Percentiles rank a stretch among this genome's conserved stretches.
Evolutionary conservation across 345 rosid genomes (phyloP).

Genomic region (Arabidopsis arenosa): DNA sequence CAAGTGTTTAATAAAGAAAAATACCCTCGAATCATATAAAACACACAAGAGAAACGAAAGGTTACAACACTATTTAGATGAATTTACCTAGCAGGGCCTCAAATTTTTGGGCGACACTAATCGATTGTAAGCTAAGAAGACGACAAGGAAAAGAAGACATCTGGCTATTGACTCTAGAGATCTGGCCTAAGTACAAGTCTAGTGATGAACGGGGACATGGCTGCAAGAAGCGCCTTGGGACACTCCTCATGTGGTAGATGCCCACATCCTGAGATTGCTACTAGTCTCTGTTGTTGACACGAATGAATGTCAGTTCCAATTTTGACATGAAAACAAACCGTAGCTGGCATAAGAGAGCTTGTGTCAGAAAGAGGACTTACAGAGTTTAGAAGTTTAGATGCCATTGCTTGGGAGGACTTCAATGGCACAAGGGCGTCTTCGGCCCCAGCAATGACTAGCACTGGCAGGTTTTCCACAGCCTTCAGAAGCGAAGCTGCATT

Average conservation of each 20-base stretch:
- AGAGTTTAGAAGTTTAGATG: slow-evolving; percentile 79
- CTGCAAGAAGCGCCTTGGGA: slow-evolving; percentile 84
- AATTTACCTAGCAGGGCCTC: slow-evolving; percentile 16
- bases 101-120: slow-evolving; percentile 20
- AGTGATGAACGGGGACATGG: slow-evolving; percentile 71
- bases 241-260: slow-evolving; percentile 95
- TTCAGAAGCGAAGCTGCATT: slow-evolving; percentile 55
- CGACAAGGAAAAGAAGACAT: slow-evolving; percentile 12
- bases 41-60: slow-evolving; percentile 8
- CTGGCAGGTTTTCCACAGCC: slow-evolving; percentile 68
- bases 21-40: background rate
- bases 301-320: slow-evolving; percentile 21
- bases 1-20: slow-evolving; percentile 5
- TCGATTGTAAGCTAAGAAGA: slow-evolving; percentile 30
- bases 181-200: slow-evolving; percentile 59
- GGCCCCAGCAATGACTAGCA: slow-evolving; percentile 75
- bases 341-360: background rate
- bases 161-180: slow-evolving; percentile 54
- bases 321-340: slow-evolving; percentile 1
- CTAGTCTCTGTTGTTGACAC: slow-evolving; percentile 67
- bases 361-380: slow-evolving; percentile 53
- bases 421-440: slow-evolving; percentile 81
- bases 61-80: slow-evolving; percentile 33
- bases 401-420: slow-evolving; percentile 75
- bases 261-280: slow-evolving; percentile 85